Conservation (phyloP, 495 filamentous ascomycete genomes). For the Cercophora sp. region DNA sequence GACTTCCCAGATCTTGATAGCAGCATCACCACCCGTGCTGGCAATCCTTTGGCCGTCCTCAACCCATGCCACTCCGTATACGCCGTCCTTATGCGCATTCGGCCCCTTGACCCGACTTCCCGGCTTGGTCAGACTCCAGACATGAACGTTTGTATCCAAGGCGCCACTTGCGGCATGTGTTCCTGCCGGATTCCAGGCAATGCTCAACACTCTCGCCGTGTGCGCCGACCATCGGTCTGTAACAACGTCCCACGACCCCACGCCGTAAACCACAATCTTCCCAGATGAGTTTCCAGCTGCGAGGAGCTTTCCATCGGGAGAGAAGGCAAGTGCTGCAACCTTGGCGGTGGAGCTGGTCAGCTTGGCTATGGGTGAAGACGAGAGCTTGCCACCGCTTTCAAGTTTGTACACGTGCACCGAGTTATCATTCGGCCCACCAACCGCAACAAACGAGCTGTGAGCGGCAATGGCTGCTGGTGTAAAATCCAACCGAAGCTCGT, state of each 20-base stretch:
- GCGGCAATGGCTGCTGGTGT: slow-evolving; percentile 69
- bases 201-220: slow-evolving; percentile 75
- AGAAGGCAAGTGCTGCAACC: slow-evolving; percentile 74
- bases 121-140: slow-evolving; percentile 85
- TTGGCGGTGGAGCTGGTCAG: slow-evolving; percentile 51
- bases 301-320: slow-evolving; percentile 63
- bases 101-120: slow-evolving; percentile 71
- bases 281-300: slow-evolving; percentile 81
- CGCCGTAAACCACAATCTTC: slow-evolving; percentile 75
- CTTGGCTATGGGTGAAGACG: slow-evolving; percentile 33
- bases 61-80: slow-evolving; percentile 84
- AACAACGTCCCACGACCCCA: slow-evolving; percentile 53
- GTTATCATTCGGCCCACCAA: slow-evolving; percentile 65
- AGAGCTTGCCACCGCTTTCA: slow-evolving; percentile 43
- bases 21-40: slow-evolving; percentile 80
- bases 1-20: slow-evolving; percentile 85
- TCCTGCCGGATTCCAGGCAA: slow-evolving; percentile 75
- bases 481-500: slow-evolving; percentile 46
- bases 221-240: slow-evolving; percentile 89
- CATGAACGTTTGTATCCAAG: slow-evolving; percentile 83
- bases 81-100: slow-evolving; percentile 93
- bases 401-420: slow-evolving; percentile 66
- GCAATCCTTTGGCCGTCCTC: slow-evolving; percentile 64
- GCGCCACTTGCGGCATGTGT: slow-evolving; percentile 78
- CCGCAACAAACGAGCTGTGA: slow-evolving; percentile 59